Evolutionary conservation across 1,139 yeast genomes (phyloP).

Genomic region (Protomyces pachydermus): DNA sequence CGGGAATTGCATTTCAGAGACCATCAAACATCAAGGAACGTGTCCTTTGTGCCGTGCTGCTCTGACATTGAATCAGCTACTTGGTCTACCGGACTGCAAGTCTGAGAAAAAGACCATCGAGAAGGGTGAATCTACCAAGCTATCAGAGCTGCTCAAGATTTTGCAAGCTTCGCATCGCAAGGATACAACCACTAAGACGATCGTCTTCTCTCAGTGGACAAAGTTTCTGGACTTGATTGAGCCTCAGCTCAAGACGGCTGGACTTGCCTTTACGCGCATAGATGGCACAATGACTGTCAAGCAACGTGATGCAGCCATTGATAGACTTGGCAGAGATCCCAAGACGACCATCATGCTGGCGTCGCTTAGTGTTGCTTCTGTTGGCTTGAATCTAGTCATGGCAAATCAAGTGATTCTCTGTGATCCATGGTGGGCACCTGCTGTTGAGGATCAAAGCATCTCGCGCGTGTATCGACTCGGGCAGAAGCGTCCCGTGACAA

Average conservation of each 20-base stretch:
- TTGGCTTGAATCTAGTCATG: constrained; percentile 54
- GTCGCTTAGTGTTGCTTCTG: constrained; percentile 54
- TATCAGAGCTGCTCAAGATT: constrained; percentile 1
- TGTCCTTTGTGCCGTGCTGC: constrained; percentile 19
- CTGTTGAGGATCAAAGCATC: constrained; percentile 54
- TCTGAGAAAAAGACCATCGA: not conserved
- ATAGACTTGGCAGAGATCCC: not conserved
- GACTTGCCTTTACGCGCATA: constrained; percentile 49
- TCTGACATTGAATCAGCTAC: not conserved
- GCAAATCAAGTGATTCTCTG: constrained; percentile 53
- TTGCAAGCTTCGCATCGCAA: constrained; percentile 6
- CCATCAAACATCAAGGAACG: constrained; percentile 2
- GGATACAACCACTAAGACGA: constrained; percentile 44
- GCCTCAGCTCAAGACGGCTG: constrained; percentile 49
- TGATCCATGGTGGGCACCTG: constrained; percentile 67
- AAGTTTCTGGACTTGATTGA: constrained; percentile 66
- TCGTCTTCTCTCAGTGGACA: constrained; percentile 83
- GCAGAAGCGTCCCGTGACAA: constrained; percentile 53
- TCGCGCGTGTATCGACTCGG: constrained; percentile 61
- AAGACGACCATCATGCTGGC: constrained; percentile 46
- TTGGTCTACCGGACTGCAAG: constrained; percentile 1
- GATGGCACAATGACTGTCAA: constrained; percentile 29
- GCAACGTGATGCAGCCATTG: constrained; percentile 27
- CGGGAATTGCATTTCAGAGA: constrained; percentile 27
- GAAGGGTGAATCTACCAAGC: constrained; percentile 8